Base-by-base conservation (phyloP, 2,329 filamentous ascomycete genomes). In the Hypoxylon sp. region DNA sequence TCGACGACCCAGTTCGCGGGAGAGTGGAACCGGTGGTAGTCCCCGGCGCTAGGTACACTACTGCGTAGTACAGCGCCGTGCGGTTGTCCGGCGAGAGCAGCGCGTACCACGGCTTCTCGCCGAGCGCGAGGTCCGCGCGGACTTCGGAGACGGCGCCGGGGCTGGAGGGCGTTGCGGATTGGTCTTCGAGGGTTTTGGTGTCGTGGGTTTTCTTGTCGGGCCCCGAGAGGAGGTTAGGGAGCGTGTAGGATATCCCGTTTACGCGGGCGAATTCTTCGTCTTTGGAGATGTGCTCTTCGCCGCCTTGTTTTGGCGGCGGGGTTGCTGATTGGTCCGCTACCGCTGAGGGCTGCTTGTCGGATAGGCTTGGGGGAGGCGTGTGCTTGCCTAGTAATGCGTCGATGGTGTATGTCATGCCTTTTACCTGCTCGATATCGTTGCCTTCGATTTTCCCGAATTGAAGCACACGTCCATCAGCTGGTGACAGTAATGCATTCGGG, bases 21-120 rank as follows among this genome's bases (percentile, higher is more conserved):
- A 1, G 93, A 97, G 83, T 99, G 97, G 84, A 98, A 99, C 71
- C 95, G 93, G 83, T 99, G 96, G 83, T 99, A 99, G 83, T 99
- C 97, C 54, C 96, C 0, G 96, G 96, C 0, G 97, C 96, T 47
- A 99, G 89, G 82, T 99, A 99, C 77, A 99, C 90, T 70, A 99
- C 97, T 68, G 87, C 92, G 81, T 98, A 99, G 84, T 97, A 97
- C 6, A 99, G 87, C 9, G 91, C 89, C 4, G 91, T 93, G 79
- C 83, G 86, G 79, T 87, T 87, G 59, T 88, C 86, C 19, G 84
- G 80, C 5, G 87, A 87, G 26, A 91, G 82, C n/a, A 90, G 82
- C 46, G 89, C 84, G 78, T 92, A 93, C 92, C 92, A 94, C 1
- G 91, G 87, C 71, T 83, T 84, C 74, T 88, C 90, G 22, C 90